phyloP scores from a whole-genome alignment of 148 eudicot species.

The Fagopyrum tataricum region DNA sequence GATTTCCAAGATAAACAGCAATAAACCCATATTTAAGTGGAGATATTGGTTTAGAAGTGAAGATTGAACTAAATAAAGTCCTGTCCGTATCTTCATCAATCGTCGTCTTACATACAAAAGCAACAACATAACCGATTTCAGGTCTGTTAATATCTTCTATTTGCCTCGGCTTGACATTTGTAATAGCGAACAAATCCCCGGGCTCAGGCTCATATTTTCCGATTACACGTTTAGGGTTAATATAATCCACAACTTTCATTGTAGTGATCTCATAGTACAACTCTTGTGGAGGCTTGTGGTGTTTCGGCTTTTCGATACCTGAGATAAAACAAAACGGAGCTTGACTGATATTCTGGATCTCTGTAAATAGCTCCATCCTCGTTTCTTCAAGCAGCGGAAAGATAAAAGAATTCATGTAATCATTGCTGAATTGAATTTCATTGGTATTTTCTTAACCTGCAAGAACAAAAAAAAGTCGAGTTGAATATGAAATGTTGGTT shows the following conservation, averaged over 20 bases:
- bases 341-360: slow-evolving; percentile 18
- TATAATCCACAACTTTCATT: too few species aligned
- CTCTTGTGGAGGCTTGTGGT: slow-evolving; percentile 21
- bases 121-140: slow-evolving; percentile 19
- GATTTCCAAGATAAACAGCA: not conserved
- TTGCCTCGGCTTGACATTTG: not conserved
- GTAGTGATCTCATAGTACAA: slow-evolving; percentile 30
- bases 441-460: slow-evolving; percentile 10
- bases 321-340: slow-evolving; percentile 29
- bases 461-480: not conserved
- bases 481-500: too few species aligned
- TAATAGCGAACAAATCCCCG: not conserved
- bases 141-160: slow-evolving; percentile 30
- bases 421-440: not conserved
- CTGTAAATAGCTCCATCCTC: slow-evolving; percentile 20
- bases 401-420: not conserved
- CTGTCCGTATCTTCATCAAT: slow-evolving; percentile 10
- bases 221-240: too few species aligned
- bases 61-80: too few species aligned
- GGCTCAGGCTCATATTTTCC: not conserved
- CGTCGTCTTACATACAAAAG: slow-evolving; percentile 17
- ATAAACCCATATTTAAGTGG: not conserved
- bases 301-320: not conserved
- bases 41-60: not conserved
- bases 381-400: slow-evolving; percentile 10